A percentile compares a stretch with the other conserved stretches of the same genome.
phyloP scores from a whole-genome alignment of 2,329 filamentous ascomycete genomes.

The Gnomoniopsis smithogilvyi region DNA sequence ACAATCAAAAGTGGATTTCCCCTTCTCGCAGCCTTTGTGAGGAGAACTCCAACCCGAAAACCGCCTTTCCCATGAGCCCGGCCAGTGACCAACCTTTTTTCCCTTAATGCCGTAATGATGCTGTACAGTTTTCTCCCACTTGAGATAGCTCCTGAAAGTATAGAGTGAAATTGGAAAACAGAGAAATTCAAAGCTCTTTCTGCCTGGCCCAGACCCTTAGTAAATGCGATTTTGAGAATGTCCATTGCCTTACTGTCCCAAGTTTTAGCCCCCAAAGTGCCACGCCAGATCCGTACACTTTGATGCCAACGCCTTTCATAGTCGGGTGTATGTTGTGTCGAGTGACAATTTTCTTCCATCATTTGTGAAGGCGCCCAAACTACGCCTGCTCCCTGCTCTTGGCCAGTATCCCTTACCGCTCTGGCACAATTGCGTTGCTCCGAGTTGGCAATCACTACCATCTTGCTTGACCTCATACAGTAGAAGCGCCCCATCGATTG shows the following conservation, averaged over 20 bases:
- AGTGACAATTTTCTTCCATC: too few relatives aligned
- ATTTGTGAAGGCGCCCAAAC: too few relatives aligned
- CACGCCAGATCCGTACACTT: too few relatives aligned
- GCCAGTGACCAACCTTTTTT: not conserved
- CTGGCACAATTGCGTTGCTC: too few relatives aligned
- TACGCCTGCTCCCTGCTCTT: too few relatives aligned
- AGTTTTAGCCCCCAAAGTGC: not conserved
- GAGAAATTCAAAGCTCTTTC: not conserved
- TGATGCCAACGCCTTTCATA: too few relatives aligned
- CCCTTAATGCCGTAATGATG: not conserved
- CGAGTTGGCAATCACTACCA: too few relatives aligned
- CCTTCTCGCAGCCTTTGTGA: not conserved
- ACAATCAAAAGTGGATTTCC: not conserved
- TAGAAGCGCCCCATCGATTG: too few relatives aligned
- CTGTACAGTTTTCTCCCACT: not conserved
- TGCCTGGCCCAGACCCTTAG: not conserved
- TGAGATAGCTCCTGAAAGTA: not conserved
- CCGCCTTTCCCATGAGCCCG: not conserved
- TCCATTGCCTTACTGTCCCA: not conserved
- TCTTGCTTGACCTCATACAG: too few relatives aligned
- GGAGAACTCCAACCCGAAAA: not conserved
- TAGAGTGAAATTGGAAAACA: not conserved
- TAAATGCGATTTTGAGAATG: not conserved
- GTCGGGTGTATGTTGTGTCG: too few relatives aligned
- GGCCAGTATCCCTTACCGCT: too few relatives aligned